A percentile compares a stretch with the other conserved stretches of the same genome.
These are phyloP conservation scores for Taphrina communis DNA, from an alignment of 1,139 yeast genomes.

Conservation along the genomic window DNA sequence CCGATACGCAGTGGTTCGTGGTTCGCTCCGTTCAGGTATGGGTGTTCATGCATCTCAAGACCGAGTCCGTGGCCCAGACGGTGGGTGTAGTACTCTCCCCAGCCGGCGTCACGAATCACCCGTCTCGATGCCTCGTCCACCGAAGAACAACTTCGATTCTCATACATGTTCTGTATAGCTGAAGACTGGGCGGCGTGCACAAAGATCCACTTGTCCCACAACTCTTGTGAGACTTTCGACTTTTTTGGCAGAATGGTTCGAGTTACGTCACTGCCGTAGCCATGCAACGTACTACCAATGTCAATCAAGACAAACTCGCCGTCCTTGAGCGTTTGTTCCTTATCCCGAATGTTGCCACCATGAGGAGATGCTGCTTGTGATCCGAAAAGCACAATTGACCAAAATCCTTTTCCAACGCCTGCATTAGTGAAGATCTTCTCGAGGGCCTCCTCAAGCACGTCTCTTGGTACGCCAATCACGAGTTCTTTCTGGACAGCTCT, in stretches of 20 bases:
- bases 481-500: conserved; percentile 27
- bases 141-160: conserved; percentile 19
- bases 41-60: conserved; percentile 40
- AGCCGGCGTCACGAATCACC: conserved; percentile 24
- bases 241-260: conserved; percentile 34
- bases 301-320: conserved; percentile 40
- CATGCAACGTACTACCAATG: conserved; percentile 32
- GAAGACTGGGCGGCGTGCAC: conserved; percentile 33
- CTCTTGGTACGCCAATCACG: conserved; percentile 12
- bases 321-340: neutral
- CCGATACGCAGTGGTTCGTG: conserved; percentile 9
- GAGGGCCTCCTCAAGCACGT: conserved; percentile 5
- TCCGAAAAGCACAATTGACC: conserved; percentile 40
- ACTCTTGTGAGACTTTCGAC: neutral
- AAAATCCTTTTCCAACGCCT: conserved; percentile 28
- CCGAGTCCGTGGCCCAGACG: conserved; percentile 42
- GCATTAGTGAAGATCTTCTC: conserved; percentile 22
- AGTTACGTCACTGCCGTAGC: conserved; percentile 38
- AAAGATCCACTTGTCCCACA: conserved; percentile 16
- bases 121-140: conserved; percentile 37
- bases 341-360: conserved; percentile 14
- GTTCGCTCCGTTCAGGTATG: conserved; percentile 41
- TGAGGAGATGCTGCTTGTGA: conserved; percentile 41
- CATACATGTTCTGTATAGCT: conserved; percentile 12
- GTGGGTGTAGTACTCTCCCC: conserved; percentile 35